phyloP scores from a whole-genome alignment of 2,329 filamentous ascomycete genomes.

The Cordyceps cicadae region DNA sequence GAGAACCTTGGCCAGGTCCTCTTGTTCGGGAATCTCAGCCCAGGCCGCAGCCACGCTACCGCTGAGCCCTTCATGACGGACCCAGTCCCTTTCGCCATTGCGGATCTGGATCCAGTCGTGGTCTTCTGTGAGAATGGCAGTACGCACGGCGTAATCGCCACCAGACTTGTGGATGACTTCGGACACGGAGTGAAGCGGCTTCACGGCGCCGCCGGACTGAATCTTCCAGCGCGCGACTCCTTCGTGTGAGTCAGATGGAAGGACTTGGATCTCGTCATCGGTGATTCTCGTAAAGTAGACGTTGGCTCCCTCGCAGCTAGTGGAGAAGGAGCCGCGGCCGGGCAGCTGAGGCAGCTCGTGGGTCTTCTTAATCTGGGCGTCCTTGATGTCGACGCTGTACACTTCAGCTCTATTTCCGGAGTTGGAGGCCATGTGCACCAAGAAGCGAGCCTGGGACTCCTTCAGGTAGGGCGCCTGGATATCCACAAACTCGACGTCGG shows the following conservation, averaged over 20 bases:
- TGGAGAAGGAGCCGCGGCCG: conserved; percentile 68
- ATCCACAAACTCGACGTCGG: conserved; percentile 43
- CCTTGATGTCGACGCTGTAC: conserved; percentile 71
- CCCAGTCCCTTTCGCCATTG: conserved; percentile 76
- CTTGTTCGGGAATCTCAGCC: conserved; percentile 65
- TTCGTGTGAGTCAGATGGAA: conserved; percentile 70
- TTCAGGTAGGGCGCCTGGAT: conserved; percentile 67
- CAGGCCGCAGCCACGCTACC: conserved; percentile 71
- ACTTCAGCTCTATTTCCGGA: conserved; percentile 73
- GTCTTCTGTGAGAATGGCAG: conserved; percentile 58
- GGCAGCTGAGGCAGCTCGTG: conserved; percentile 68
- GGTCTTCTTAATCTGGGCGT: conserved; percentile 60
- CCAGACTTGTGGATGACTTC: conserved; percentile 70
- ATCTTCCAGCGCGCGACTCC: conserved; percentile 67
- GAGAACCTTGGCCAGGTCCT: conserved; percentile 69
- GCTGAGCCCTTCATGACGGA: conserved; percentile 72
- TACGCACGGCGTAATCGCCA: conserved; percentile 66
- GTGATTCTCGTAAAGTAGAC: conserved; percentile 85
- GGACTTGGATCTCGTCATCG: conserved; percentile 61
- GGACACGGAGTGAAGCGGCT: conserved; percentile 61
- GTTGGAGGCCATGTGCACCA: conserved; percentile 69
- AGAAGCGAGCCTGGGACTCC: conserved; percentile 70
- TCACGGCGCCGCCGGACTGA: conserved; percentile 34
- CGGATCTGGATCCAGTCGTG: conserved; percentile 77
- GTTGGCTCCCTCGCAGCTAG: conserved; percentile 67